phyloP scores from a whole-genome alignment of 768 basidiomycete species.

The Tricholoma hemisulphureum region DNA sequence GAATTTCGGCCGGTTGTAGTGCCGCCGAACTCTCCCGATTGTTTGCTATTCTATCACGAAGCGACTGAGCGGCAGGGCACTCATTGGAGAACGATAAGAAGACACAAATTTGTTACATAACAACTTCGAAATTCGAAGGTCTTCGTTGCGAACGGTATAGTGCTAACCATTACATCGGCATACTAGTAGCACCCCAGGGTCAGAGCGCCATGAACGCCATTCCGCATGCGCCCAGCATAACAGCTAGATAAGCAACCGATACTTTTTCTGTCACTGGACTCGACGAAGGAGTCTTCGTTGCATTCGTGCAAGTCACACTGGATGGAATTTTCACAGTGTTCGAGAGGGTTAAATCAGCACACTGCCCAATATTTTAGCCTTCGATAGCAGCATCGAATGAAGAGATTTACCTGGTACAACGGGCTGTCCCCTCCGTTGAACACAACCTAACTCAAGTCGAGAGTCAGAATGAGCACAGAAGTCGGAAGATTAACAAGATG shows the following conservation, averaged over 20 bases:
- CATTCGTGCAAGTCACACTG: conserved; percentile 38
- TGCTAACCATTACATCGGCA: too few relatives aligned
- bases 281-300: conserved; percentile 21
- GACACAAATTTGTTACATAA: too few relatives aligned
- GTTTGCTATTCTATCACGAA: too few relatives aligned
- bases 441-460: conserved; percentile 34
- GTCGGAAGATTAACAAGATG: conserved; percentile 1
- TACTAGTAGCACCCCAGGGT: neutral
- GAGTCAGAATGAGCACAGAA: neutral
- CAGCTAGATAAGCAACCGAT: neutral
- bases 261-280: neutral
- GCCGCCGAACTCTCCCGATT: too few relatives aligned
- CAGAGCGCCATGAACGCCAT: conserved; percentile 2
- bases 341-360: conserved; percentile 75
- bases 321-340: conserved; percentile 48
- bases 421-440: conserved; percentile 70
- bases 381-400: neutral
- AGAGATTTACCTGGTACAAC: conserved; percentile 60
- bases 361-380: conserved; percentile 40
- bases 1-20: too few relatives aligned
- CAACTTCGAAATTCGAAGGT: too few relatives aligned
- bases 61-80: too few relatives aligned
- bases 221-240: neutral
- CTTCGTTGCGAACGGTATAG: too few relatives aligned
- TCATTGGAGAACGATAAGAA: too few relatives aligned